Percentiles rank a stretch among this genome's conserved stretches.
Evolutionary conservation across 2,329 filamentous ascomycete genomes (phyloP).

Genomic region (Colletotrichum gigasporum): DNA sequence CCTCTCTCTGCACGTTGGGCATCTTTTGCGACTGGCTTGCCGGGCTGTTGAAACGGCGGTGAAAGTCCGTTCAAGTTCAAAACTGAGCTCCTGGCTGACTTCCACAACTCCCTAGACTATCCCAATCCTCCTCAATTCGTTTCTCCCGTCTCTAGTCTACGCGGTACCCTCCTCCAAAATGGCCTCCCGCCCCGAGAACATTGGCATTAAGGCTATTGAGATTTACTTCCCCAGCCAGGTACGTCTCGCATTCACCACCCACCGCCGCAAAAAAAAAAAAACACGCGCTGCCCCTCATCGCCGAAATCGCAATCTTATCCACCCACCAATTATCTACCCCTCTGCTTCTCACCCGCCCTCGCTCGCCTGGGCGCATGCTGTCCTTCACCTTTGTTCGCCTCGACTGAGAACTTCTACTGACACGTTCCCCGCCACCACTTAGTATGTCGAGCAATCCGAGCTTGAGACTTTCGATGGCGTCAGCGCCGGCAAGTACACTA

Average conservation of each 20-base stretch:
- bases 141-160: neutral
- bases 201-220: constrained; percentile 93
- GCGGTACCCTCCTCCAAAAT: constrained; percentile 54
- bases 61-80: constrained; percentile 26
- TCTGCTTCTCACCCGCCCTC: neutral
- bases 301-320: constrained; percentile 34
- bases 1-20: constrained; percentile 18
- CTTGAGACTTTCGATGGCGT: constrained; percentile 90
- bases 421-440: neutral
- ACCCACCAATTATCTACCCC: constrained; percentile 27
- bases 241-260: constrained; percentile 46
- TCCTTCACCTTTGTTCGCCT: neutral
- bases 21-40: constrained; percentile 13
- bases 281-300: constrained; percentile 17
- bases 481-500: constrained; percentile 85
- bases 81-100: constrained; percentile 17
- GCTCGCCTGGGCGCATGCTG: neutral
- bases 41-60: constrained; percentile 32
- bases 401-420: neutral
- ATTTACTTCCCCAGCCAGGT: constrained; percentile 90
- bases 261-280: neutral
- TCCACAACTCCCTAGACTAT: neutral
- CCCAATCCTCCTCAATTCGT: neutral
- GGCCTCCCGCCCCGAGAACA: constrained; percentile 83
- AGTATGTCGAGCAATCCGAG: constrained; percentile 87